These are phyloP conservation scores for Flaveria linearis DNA, from an alignment of 129 eudicot species.

Conservation along the genomic window DNA sequence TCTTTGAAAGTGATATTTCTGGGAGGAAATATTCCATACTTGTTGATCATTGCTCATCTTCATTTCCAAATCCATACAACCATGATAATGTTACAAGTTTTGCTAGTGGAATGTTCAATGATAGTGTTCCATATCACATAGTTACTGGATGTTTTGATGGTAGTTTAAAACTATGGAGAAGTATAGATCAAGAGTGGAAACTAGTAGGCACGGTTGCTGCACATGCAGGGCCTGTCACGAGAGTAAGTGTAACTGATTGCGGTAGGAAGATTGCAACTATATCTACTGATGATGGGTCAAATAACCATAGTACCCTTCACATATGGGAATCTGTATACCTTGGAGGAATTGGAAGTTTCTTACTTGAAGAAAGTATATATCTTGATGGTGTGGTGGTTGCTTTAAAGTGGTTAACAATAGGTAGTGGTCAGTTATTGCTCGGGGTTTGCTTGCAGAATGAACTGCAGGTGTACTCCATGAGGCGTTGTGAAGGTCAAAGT, in stretches of 20 bases:
- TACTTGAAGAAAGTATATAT: constrained; percentile 65
- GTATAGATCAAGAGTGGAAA: constrained; percentile 60
- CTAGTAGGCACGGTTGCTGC: constrained; percentile 68
- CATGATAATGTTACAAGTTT: constrained; percentile 55
- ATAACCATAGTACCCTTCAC: constrained; percentile 38
- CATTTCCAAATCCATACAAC: constrained; percentile 50
- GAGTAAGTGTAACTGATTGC: constrained; percentile 54
- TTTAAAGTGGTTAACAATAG: constrained; percentile 66
- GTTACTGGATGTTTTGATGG: constrained; percentile 80
- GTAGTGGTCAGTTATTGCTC: constrained; percentile 67
- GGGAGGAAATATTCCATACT: constrained; percentile 49
- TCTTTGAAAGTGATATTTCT: constrained; percentile 45
- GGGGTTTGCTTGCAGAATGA: constrained; percentile 78
- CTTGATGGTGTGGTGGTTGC: constrained; percentile 63
- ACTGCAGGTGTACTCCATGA: constrained; percentile 60
- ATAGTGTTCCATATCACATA: constrained; percentile 59
- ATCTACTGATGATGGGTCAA: constrained; percentile 36
- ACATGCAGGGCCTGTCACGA: constrained; percentile 52
- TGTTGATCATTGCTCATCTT: constrained; percentile 59
- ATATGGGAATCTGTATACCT: constrained; percentile 78
- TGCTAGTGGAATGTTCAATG: constrained; percentile 42
- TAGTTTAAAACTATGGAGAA: constrained; percentile 79
- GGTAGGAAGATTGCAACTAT: constrained; percentile 80
- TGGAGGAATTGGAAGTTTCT: constrained; percentile 55
- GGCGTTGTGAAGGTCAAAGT: constrained; percentile 49